Evolutionary conservation across 2,329 filamentous ascomycete genomes (phyloP).

Genomic region (Hypoxylon sp.): DNA sequence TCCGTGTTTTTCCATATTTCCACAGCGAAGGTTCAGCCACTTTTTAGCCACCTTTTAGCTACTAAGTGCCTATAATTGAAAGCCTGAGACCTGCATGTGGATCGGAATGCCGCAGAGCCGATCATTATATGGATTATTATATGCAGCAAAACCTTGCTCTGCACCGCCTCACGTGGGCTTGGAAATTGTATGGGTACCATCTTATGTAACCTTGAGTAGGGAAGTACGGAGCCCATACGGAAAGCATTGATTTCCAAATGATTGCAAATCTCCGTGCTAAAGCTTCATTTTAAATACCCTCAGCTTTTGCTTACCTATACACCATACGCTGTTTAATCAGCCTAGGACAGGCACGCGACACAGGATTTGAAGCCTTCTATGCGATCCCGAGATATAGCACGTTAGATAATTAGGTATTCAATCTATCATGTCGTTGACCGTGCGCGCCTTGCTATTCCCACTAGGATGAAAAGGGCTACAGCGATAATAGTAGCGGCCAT

Average conservation of each 20-base stretch:
- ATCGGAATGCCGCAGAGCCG: conserved; percentile 6
- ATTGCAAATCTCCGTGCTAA: conserved; percentile 44
- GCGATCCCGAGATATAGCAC: conserved; percentile 14
- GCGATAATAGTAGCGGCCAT: conserved; percentile 41
- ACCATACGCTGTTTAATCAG: conserved; percentile 13
- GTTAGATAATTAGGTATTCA: conserved; percentile 2
- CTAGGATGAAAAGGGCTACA: conserved; percentile 36
- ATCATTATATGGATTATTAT: neutral
- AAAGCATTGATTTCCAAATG: conserved; percentile 43
- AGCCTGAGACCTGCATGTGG: neutral
- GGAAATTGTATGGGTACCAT: conserved; percentile 4
- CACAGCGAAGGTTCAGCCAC: conserved; percentile 28
- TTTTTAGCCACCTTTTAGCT: conserved; percentile 22
- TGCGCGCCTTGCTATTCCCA: conserved; percentile 28
- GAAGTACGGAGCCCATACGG: conserved; percentile 15
- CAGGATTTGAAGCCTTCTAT: neutral
- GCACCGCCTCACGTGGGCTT: conserved; percentile 37
- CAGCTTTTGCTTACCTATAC: conserved; percentile 29
- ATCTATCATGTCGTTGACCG: conserved; percentile 28
- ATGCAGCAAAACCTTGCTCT: conserved; percentile 1
- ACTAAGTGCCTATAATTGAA: conserved; percentile 3
- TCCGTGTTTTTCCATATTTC: conserved; percentile 10
- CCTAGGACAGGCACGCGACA: conserved; percentile 11
- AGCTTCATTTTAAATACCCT: conserved; percentile 38
- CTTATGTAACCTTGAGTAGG: conserved; percentile 26